Percentiles rank a stretch among this genome's conserved stretches.
Conservation (phyloP, 371 early-diverging fungal genomes). For the Coemansia sp. region DNA sequence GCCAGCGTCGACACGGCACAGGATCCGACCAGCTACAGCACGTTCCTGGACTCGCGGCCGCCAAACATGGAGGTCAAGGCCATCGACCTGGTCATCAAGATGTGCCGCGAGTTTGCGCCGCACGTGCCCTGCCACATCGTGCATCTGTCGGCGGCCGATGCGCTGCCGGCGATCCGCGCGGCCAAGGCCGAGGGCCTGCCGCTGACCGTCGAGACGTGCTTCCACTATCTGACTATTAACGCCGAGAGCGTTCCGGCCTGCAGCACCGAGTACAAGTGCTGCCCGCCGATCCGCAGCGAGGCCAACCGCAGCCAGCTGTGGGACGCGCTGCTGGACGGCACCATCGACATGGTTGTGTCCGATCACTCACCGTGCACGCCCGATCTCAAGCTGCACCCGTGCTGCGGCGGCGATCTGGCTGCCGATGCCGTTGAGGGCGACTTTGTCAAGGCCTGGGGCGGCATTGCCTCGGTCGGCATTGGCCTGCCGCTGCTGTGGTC, state of each 20-base stretch:
- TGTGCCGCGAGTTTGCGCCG: conserved; percentile 65
- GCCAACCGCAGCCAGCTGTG: conserved; percentile 71
- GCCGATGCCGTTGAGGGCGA: conserved; percentile 60
- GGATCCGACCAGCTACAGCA: conserved; percentile 58
- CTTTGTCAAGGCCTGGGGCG: conserved; percentile 82
- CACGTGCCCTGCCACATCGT: conserved; percentile 78
- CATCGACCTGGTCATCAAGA: conserved; percentile 68
- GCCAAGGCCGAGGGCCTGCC: conserved; percentile 71
- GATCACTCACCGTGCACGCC: conserved; percentile 85
- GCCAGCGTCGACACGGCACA: conserved; percentile 45
- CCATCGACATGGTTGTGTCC: conserved; percentile 79
- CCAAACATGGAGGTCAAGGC: conserved; percentile 68
- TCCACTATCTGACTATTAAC: conserved; percentile 72
- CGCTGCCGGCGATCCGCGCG: conserved; percentile 68
- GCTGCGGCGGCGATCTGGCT: conserved; percentile 40
- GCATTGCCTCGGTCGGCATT: conserved; percentile 80
- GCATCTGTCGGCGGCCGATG: conserved; percentile 74
- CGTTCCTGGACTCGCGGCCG: conserved; percentile 72
- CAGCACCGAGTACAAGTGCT: conserved; percentile 82
- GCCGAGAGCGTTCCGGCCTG: conserved; percentile 71
- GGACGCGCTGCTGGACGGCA: conserved; percentile 74
- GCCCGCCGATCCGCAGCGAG: conserved; percentile 79
- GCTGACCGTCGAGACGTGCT: conserved; percentile 80
- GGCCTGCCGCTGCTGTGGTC: conserved; percentile 79
- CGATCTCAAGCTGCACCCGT: conserved; percentile 63